Base-by-base conservation (phyloP, 352 stramenopile species). In the Plasmopara muralis region DNA sequence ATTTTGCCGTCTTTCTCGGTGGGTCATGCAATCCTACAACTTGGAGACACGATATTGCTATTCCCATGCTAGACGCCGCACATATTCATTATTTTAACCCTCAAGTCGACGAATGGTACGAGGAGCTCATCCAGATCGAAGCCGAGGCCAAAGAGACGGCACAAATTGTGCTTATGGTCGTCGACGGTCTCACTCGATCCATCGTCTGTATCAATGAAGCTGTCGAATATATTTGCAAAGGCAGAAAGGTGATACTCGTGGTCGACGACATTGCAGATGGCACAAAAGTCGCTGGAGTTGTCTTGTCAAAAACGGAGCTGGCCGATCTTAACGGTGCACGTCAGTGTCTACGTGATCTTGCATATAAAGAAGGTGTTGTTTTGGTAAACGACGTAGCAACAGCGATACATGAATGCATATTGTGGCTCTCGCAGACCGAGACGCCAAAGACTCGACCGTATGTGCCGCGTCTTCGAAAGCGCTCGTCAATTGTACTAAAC, bases 21-120 rank as follows among this genome's bases (percentile, higher is more conserved):
- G 87, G 86, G 1, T 92, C 83, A 7, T 96, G 87, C 59, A 95
- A 95, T 62, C 85, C 87, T 30, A 95, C 87, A 50, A 94, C 78
- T 4, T 96, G 87, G 87, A 69, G 87, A 14, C 64, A 62, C 12
- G 85, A 95, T 38, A 59, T 81, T 3, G 83, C 85, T 12, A 77
- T 95, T 12, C 87, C 87, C 12, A 46, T 88, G 37, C 73, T 96
- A 9, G 70, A 88, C 9, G 66, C 57, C 0, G 77, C 77, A 4
- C 53, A 63, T 16, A 76, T 96, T 39, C 70, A 64, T 14, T 96
- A 86, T 61, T 96, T 80, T 57, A 94, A 95, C 51, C 87, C 87
- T 12, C 87, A 96, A 53, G 85, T 96, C 30, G 85, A 95, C 53
- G 83, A 95, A 43, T 95, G 87, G 87, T 79, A 83, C 50, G 76